phyloP scores from a whole-genome alignment of 2,329 filamentous ascomycete genomes.

The Neopestalotiopsis rosae region DNA sequence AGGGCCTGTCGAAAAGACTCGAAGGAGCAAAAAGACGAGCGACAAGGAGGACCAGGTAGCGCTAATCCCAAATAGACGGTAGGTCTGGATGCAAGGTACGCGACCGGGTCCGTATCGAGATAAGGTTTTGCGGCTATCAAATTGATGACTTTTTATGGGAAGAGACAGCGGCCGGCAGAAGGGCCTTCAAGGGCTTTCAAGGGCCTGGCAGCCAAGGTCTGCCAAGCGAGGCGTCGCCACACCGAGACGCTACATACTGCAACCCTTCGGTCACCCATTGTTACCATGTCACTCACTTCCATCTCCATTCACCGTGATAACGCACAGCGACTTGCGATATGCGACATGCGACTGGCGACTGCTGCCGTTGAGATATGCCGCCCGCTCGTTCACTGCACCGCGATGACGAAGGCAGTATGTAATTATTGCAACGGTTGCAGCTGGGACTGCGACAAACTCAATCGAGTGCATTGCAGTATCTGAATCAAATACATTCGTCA shows the following conservation, averaged over 20 bases:
- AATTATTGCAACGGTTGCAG: background rate
- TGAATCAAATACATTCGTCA: no score
- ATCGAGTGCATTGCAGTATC: background rate
- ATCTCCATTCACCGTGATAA: no score
- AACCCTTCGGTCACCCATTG: background rate
- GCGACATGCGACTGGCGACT: background rate
- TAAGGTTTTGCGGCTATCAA: constrained; percentile 1
- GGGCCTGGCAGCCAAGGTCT: background rate
- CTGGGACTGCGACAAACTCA: background rate
- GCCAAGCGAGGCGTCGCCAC: background rate
- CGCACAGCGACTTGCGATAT: no score
- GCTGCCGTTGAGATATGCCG: background rate
- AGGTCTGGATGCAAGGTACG: background rate
- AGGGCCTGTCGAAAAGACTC: background rate
- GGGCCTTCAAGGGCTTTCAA: background rate
- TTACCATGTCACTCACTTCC: background rate
- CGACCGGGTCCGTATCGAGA: background rate
- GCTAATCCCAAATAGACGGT: background rate
- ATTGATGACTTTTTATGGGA: background rate
- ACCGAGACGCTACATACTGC: background rate
- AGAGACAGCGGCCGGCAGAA: background rate
- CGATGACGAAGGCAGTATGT: background rate
- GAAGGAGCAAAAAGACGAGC: background rate
- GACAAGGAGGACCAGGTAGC: background rate
- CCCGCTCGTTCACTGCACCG: background rate